Evolutionary conservation across 2,329 filamentous ascomycete species (phyloP).

Genomic region (Exophiala aquamarina): DNA sequence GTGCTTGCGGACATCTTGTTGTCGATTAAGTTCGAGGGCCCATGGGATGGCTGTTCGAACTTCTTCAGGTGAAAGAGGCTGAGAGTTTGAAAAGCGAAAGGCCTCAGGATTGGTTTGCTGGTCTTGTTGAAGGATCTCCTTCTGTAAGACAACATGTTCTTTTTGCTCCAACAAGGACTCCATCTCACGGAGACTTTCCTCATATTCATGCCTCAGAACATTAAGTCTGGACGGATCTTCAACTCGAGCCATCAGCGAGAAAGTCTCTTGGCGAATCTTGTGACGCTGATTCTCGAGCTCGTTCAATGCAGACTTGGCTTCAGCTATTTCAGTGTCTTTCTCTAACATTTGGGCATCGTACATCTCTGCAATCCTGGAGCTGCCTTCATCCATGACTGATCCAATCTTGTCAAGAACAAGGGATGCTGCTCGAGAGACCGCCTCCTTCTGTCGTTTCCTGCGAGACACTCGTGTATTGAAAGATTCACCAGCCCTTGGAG

Average conservation of each 20-base stretch:
- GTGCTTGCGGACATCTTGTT: constrained; percentile 35
- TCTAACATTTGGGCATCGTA: constrained; percentile 36
- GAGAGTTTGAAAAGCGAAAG: constrained; percentile 30
- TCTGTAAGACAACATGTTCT: constrained; percentile 39
- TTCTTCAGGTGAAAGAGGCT: constrained; percentile 29
- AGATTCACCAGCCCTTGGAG: constrained; percentile 43
- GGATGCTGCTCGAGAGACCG: constrained; percentile 63
- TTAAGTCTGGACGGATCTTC: constrained; percentile 37
- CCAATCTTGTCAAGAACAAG: constrained; percentile 69
- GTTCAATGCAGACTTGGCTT: constrained; percentile 59
- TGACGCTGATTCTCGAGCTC: constrained; percentile 45
- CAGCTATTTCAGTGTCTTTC: constrained; percentile 58
- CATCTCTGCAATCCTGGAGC: constrained; percentile 63
- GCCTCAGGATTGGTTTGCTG: constrained; percentile 24
- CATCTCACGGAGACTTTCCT: constrained; percentile 36
- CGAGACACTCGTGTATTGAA: constrained; percentile 20
- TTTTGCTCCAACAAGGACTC: constrained; percentile 46
- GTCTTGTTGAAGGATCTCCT: constrained; percentile 29
- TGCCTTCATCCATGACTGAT: constrained; percentile 68
- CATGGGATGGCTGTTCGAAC: constrained; percentile 35
- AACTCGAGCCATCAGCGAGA: constrained; percentile 37
- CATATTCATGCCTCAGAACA: constrained; percentile 40
- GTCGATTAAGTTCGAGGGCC: constrained; percentile 41
- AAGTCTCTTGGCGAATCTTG: constrained; percentile 42
- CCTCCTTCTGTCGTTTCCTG: constrained; percentile 34